Evolutionary conservation across 495 filamentous ascomycete species (phyloP).

Genomic region (Pseudoneurospora amorphoporcata): DNA sequence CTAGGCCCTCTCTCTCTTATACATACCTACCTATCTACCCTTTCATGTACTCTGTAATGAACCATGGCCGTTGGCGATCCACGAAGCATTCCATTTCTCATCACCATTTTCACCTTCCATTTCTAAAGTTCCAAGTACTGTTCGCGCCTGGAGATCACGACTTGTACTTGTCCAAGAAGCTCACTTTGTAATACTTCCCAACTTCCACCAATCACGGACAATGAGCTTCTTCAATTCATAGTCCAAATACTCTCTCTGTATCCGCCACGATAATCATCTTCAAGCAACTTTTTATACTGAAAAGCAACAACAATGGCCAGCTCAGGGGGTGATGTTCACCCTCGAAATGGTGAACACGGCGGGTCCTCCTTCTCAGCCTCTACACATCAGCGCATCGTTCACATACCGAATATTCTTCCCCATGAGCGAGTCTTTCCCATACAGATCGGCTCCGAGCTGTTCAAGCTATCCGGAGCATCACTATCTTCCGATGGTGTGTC

Average conservation of each 20-base stretch:
- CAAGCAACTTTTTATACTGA: neutral
- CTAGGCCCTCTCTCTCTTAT: neutral
- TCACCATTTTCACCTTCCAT: neutral
- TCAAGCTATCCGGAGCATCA: slow-evolving; percentile 88
- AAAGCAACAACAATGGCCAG: neutral
- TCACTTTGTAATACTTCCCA: neutral
- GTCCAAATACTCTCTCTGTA: neutral
- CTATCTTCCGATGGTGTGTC: slow-evolving; percentile 86
- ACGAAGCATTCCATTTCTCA: neutral
- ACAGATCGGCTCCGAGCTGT: slow-evolving; percentile 86
- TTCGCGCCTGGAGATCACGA: neutral
- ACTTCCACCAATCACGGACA: neutral
- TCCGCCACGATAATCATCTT: neutral
- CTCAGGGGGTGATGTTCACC: neutral
- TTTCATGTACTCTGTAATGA: neutral
- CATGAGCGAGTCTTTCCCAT: slow-evolving; percentile 77
- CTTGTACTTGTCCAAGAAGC: neutral
- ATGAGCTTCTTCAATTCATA: neutral
- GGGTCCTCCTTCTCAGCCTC: neutral
- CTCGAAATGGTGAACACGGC: neutral
- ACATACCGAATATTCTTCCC: slow-evolving; percentile 49
- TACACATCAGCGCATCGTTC: slow-evolving; percentile 16
- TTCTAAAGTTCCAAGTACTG: neutral
- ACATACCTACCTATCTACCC: neutral
- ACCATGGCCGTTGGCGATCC: neutral